Evolutionary conservation across 257 asterid species (phyloP).

Genomic region (Capsicum pubescens): DNA sequence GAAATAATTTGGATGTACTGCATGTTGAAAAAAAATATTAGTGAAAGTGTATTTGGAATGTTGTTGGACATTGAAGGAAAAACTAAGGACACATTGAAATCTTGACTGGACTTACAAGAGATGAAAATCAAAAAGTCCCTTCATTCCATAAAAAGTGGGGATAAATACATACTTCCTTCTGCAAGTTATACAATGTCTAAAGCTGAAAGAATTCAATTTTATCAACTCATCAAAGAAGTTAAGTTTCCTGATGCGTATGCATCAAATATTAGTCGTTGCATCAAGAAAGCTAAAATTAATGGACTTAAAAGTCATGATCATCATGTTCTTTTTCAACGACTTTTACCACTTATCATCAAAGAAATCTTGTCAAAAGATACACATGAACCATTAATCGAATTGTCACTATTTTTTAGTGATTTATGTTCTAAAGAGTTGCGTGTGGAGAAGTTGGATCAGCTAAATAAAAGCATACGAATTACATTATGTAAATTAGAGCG

Average conservation of each 20-base stretch:
- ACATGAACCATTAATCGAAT: not conserved
- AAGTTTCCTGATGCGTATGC: slow-evolving; percentile 4
- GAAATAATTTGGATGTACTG: not conserved
- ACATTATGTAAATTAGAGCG: not conserved
- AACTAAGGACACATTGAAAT: not conserved
- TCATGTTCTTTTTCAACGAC: not conserved
- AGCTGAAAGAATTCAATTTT: not conserved
- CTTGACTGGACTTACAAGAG: not conserved
- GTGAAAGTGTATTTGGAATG: slow-evolving; percentile 27
- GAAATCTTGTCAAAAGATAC: not conserved
- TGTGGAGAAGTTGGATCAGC: not conserved
- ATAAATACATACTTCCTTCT: not conserved
- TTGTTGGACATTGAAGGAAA: slow-evolving; percentile 19
- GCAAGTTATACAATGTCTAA: not conserved
- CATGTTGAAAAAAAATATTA: slow-evolving; percentile 24
- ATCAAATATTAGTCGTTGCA: not conserved
- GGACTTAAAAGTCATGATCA: slow-evolving; percentile 20
- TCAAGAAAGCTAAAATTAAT: not conserved
- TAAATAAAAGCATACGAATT: not conserved
- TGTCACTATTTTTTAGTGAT: not conserved
- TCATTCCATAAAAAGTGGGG: not conserved
- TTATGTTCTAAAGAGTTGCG: not conserved
- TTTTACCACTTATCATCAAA: not conserved
- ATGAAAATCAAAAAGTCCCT: not conserved
- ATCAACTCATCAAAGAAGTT: not conserved